Percentiles rank a stretch among this genome's conserved stretches.
phyloP scores from a whole-genome alignment of 148 eudicot species.

The Rhododendron griersonianum region DNA sequence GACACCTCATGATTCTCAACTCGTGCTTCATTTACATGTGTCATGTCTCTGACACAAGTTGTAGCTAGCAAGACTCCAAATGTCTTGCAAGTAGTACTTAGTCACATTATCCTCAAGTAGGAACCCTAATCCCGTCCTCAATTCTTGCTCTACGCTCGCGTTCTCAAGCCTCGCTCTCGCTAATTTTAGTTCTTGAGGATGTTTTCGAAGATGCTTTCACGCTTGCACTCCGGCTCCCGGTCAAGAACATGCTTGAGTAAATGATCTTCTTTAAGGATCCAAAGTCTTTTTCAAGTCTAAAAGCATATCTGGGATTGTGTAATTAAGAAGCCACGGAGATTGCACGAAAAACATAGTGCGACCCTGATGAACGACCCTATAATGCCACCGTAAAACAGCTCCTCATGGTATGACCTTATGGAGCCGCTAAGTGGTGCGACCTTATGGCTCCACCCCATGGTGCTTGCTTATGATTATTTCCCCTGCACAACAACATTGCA shows the following conservation, averaged over 20 bases:
- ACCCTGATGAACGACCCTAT: not conserved
- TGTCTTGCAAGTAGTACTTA: not conserved
- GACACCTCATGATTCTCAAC: not conserved
- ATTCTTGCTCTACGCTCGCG: too few relatives aligned
- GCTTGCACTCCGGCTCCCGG: too few relatives aligned
- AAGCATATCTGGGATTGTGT: not conserved
- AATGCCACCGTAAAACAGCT: not conserved
- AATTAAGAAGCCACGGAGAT: not conserved
- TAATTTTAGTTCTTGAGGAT: too few relatives aligned
- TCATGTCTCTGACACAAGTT: not conserved
- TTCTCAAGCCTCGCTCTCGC: too few relatives aligned
- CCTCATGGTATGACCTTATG: not conserved
- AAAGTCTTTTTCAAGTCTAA: not conserved
- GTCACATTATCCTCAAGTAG: too few relatives aligned
- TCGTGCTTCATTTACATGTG: not conserved
- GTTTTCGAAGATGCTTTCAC: too few relatives aligned
- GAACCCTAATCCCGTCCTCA: too few relatives aligned
- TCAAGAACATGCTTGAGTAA: not conserved
- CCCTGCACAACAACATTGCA: not conserved
- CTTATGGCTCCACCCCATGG: not conserved
- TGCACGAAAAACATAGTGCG: too few relatives aligned
- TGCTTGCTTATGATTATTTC: not conserved
- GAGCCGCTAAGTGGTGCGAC: not conserved
- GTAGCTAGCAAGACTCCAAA: not conserved
- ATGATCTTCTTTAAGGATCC: not conserved